Percentiles rank a stretch among this genome's conserved stretches.
Evolutionary conservation across 805 yeast species (phyloP).

Genomic region (Kurtzmaniella cleridarum): DNA sequence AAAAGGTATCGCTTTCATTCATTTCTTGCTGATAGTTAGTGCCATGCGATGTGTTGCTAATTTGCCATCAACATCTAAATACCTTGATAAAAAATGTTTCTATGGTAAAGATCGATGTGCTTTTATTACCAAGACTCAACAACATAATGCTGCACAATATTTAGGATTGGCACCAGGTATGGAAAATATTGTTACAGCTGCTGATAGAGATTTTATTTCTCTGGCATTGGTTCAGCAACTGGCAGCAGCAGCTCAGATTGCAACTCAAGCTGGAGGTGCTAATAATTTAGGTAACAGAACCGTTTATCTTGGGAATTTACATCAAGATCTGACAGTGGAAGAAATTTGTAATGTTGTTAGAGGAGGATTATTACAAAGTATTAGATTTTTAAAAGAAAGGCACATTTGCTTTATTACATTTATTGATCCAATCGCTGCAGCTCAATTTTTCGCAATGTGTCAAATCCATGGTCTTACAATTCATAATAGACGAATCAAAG

Average conservation of each 20-base stretch:
- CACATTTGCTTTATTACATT: constrained; percentile 94
- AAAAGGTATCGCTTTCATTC: constrained; percentile 86
- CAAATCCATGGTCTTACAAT: constrained; percentile 84
- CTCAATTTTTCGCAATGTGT: constrained; percentile 93
- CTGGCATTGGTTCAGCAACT: constrained; percentile 85
- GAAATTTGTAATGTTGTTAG: constrained; percentile 95
- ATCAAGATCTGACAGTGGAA: constrained; percentile 81
- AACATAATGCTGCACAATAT: constrained; percentile 94
- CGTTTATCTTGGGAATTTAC: constrained; percentile 84
- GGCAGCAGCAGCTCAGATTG: constrained; percentile 97
- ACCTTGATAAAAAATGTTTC: constrained; percentile 71
- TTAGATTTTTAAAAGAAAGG: constrained; percentile 74
- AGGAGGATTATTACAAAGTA: constrained; percentile 86
- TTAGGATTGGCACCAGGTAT: constrained; percentile 86
- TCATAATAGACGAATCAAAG: constrained; percentile 79
- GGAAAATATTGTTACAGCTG: constrained; percentile 72
- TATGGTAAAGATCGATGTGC: constrained; percentile 96
- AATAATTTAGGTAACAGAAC: constrained; percentile 90
- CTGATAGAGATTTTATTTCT: constrained; percentile 59
- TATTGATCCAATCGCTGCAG: constrained; percentile 95
- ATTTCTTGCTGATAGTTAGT: constrained; percentile 75
- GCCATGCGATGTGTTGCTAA: constrained; percentile 84
- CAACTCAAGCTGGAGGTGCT: constrained; percentile 91
- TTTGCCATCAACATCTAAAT: constrained; percentile 61
- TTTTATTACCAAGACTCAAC: constrained; percentile 89